These are phyloP conservation scores for Lignosus rhinocerotis DNA, from an alignment of 1,284 basidiomycete genomes.

Conservation along the genomic window DNA sequence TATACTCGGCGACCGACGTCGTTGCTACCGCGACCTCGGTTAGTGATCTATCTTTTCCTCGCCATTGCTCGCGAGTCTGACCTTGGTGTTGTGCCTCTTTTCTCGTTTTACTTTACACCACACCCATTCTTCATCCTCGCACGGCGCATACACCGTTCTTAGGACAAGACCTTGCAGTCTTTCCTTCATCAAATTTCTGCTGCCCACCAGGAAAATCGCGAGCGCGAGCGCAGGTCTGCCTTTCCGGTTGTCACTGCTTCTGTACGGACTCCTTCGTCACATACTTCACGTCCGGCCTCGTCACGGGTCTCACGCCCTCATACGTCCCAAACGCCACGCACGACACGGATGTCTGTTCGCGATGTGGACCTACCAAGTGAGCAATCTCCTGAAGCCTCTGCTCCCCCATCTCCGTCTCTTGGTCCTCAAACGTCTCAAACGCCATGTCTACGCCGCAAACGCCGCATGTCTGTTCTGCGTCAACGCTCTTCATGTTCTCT, in stretches of 20 bases:
- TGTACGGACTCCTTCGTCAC: constrained; percentile 3
- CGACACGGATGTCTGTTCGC: constrained; percentile 14
- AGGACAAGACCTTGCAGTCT: constrained; percentile 22
- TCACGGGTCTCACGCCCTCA: constrained; percentile 6
- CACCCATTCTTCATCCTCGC: neutral
- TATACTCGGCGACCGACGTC: constrained; percentile 30
- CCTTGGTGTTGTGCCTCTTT: constrained; percentile 14
- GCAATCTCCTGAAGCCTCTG: constrained; percentile 5
- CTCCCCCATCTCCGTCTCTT: constrained; percentile 11
- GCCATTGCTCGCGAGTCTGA: constrained; percentile 9
- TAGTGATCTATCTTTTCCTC: constrained; percentile 20
- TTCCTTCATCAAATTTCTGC: constrained; percentile 21
- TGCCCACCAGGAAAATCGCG: constrained; percentile 15
- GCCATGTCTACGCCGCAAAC: constrained; percentile 42
- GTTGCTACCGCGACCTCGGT: constrained; percentile 35
- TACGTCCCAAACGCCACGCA: constrained; percentile 4
- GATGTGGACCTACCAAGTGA: constrained; percentile 16
- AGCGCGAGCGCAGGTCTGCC: constrained; percentile 3
- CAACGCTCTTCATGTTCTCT: constrained; percentile 42
- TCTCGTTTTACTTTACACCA: neutral
- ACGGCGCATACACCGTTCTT: neutral
- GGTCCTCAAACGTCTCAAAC: constrained; percentile 24
- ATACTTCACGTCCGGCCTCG: neutral
- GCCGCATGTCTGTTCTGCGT: constrained; percentile 37
- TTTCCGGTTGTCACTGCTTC: neutral